Evolutionary conservation across 176 grass and related monocot genomes (phyloP).

Genomic region (Carex pumila): DNA sequence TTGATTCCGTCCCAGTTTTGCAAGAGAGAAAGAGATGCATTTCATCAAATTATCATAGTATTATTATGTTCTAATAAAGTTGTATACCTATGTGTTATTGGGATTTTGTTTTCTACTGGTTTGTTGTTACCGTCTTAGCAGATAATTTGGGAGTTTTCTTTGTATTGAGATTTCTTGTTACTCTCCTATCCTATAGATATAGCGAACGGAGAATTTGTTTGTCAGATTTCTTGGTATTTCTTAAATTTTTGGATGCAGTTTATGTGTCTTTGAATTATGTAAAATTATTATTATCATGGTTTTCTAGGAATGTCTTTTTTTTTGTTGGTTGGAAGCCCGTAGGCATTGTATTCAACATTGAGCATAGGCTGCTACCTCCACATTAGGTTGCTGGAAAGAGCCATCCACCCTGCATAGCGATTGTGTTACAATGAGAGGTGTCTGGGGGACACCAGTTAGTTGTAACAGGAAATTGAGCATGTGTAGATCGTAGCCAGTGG

Average conservation of each 20-base stretch:
- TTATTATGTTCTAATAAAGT: conserved; percentile 8
- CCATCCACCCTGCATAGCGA: too few species aligned
- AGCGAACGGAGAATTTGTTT: background rate
- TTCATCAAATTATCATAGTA: conserved; percentile 18
- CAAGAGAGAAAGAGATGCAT: background rate
- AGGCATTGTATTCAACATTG: too few species aligned
- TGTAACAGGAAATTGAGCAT: too few species aligned
- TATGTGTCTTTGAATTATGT: background rate
- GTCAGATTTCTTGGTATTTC: background rate
- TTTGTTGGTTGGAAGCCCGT: too few species aligned
- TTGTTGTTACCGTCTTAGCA: background rate
- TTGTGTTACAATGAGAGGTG: too few species aligned
- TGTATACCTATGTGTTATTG: background rate
- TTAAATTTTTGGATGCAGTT: background rate
- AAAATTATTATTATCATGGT: background rate
- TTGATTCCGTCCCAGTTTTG: conserved; percentile 9
- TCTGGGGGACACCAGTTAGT: too few species aligned
- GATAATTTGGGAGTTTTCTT: background rate
- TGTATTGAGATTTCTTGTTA: conserved; percentile 9
- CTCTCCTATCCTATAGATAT: conserved; percentile 4
- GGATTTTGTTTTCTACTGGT: background rate
- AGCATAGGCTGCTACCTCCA: too few species aligned
- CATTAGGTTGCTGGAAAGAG: too few species aligned
- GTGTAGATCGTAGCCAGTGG: too few species aligned
- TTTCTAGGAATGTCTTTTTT: background rate